Base-by-base conservation (phyloP, 495 filamentous ascomycete species). In the Trichoderma gamsii region DNA sequence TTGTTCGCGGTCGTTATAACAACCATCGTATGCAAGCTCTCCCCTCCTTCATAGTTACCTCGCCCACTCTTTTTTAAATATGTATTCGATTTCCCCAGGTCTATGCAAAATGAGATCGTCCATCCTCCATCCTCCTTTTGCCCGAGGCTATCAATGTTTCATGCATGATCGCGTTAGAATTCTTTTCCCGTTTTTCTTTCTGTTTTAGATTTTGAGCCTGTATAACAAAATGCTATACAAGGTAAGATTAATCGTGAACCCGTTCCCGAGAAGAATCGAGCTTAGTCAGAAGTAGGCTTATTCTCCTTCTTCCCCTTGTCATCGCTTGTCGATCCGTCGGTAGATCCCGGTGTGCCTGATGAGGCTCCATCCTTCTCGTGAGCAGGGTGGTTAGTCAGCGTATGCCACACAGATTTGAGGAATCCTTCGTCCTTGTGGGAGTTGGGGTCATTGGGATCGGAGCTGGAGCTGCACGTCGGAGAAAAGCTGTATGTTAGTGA, bases 361-460 rank as follows among this genome's bases (percentile, higher is more conserved):
- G 63, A 64, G 29, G 63, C 16, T 18, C 63, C 63, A 4, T 75
- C 75, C 41, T 75, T 72, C 64, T 80, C 73, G 41, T 87, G 80
- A 43, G 85, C 83, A 64, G 88, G 86, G 71, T 94, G 87, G 71
- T 91, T 89, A 63, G 89, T 96, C 41, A 98, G 74, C 69, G 86
- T 91, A 72, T 97, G 89, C 93, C 93, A 97, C 61, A 93, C 85
- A 21, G 87, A 88, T 76, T 93, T 96, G 63, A 97, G 78, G 73
- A 97, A 94, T 11, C 93, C 90, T 79, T 95, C 90, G 71, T 88
- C 83, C 77, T 90, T 89, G 71, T 89, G 83, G 13, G 81, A 74
- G 9, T 86, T 82, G 7, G 76, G 74, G 27, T 73, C 74, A 44
- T 52, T 66, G 5, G 35, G 65, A 15, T 66, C 64, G 35, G 35